Evolutionary conservation across 176 grass and related monocot genomes (phyloP).

Genomic region (Calamus simplicifolius): DNA sequence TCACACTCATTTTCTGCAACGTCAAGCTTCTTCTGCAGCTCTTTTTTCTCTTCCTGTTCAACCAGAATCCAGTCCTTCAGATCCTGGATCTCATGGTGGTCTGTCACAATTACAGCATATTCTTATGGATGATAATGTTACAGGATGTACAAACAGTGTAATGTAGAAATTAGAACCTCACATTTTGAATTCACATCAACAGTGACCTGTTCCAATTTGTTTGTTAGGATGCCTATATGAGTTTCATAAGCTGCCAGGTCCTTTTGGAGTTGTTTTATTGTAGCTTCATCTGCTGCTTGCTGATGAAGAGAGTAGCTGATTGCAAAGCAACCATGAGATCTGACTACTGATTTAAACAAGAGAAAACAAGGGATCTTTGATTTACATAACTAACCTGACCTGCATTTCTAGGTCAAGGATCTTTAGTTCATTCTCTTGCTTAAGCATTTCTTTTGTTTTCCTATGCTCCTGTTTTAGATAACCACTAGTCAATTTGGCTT

Average conservation of each 20-base stretch:
- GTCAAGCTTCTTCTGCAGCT: constrained; percentile 53
- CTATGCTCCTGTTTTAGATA: constrained; percentile 46
- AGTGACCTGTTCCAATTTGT: constrained; percentile 50
- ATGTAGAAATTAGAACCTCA: constrained; percentile 14
- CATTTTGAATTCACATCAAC: constrained; percentile 52
- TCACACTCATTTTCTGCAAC: constrained; percentile 69
- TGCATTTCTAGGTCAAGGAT: constrained; percentile 48
- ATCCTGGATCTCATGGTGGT: constrained; percentile 58
- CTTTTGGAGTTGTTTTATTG: constrained; percentile 41
- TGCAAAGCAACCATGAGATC: constrained; percentile 14
- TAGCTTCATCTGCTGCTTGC: constrained; percentile 50
- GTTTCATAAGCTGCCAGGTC: constrained; percentile 50
- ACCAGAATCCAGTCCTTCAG: constrained; percentile 54
- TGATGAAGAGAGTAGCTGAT: constrained; percentile 55
- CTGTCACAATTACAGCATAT: constrained; percentile 19
- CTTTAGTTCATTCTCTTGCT: constrained; percentile 46
- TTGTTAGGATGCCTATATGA: constrained; percentile 45
- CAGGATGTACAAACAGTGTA: too few relatives aligned
- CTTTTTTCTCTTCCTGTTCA: constrained; percentile 80
- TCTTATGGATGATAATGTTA: neutral
- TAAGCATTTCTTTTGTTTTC: constrained; percentile 42
- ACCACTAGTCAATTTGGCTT: constrained; percentile 16
- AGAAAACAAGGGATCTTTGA: too few relatives aligned
- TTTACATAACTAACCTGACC: constrained; percentile 35
- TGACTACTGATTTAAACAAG: neutral